These are phyloP conservation scores for Candida peoriensis DNA, from an alignment of 805 yeast genomes.

Conservation along the genomic window DNA sequence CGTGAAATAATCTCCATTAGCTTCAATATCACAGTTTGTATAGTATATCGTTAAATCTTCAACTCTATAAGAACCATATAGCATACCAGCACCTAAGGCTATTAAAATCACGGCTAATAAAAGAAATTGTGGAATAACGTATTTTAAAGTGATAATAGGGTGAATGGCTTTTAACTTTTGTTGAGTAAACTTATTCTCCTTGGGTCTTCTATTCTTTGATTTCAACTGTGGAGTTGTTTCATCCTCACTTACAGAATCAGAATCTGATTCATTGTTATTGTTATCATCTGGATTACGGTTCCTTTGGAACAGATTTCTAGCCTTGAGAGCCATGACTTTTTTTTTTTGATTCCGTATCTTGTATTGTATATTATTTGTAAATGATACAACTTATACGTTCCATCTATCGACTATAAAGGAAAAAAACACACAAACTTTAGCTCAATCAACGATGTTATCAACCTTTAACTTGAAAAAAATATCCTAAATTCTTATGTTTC, in stretches of 20 bases:
- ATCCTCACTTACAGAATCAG: conserved; percentile 42
- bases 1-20: conserved; percentile 38
- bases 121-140: conserved; percentile 79
- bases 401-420: no score
- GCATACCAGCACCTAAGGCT: conserved; percentile 83
- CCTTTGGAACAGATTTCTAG: conserved; percentile 23
- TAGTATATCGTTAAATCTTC: conserved; percentile 73
- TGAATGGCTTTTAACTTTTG: conserved; percentile 52
- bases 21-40: conserved; percentile 57
- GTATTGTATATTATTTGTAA: no score
- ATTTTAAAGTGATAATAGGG: conserved; percentile 86
- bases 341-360: no score
- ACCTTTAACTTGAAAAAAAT: no score
- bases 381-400: no score
- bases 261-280: conserved; percentile 26
- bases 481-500: no score
- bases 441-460: no score
- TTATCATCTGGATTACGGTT: conserved; percentile 9
- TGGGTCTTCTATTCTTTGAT: conserved; percentile 58
- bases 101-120: conserved; percentile 75
- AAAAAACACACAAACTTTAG: no score
- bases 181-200: conserved; percentile 71
- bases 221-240: conserved; percentile 31
- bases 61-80: conserved; percentile 65
- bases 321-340: conserved; percentile 21